Evolutionary conservation across 257 asterid species (phyloP), one percentile per base, ranked within the genome.

Genomic region (Solanum medicagineum): DNA sequence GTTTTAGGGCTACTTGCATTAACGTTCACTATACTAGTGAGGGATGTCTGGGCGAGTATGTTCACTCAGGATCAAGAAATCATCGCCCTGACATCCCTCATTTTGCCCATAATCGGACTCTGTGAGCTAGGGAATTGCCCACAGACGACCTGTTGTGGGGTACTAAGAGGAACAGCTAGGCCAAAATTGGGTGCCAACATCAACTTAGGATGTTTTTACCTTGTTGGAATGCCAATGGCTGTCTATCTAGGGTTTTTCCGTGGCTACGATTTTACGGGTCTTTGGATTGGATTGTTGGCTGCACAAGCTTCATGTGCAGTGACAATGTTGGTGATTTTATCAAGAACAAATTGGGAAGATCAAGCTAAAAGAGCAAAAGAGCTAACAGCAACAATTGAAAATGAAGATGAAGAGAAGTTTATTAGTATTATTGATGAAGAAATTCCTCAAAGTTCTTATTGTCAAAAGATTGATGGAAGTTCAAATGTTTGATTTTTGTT

Each of bases 51-150:
- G 96, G 95, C 94, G 0, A 79, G 86, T 1, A 24, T 93, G 84
- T 92, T 92, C 91, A 93, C 95, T 1, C 80, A 20, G 1, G 96
- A 93, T 16, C n/a, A 24, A 6, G 94, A 93, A 59, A 91, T 93
- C 15, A 32, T 87, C 3, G 86, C 85, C 0, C 24, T 91, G 55
- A 91, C 96, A 0, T 77, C 96, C 2, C 11, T 70, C 69, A 90
- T 93, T 6, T 54, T 93, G 85, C 96, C 96, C 0, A 87, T 93
- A 51, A 90, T 93, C 32, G 96, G 96, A 44, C 83, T 93, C 0
- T 92, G 95, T 66, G 95, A 92, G 86, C 91, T 92, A n/a, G 95
- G 95, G 12, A 92, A 92, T 80, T 91, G 95, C 84, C 94, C 95
- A 20, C 95, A 92, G 88, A 92, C 95, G 15, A 87, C 92, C 0